Conservation (phyloP, 2,329 filamentous ascomycete genomes). For the Penicillium sp. region DNA sequence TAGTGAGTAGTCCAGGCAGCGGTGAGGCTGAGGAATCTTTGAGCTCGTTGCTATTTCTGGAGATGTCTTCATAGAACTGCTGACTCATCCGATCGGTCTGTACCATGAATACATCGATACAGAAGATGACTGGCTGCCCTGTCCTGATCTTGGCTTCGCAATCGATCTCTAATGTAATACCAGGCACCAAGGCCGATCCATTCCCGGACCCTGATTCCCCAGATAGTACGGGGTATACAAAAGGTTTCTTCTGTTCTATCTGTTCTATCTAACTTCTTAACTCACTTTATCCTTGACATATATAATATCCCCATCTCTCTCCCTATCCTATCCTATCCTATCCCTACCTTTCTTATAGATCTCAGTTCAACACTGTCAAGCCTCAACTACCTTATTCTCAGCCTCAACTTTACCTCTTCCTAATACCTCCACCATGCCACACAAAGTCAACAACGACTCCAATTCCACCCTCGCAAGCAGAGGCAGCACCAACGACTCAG, state of each 20-base stretch:
- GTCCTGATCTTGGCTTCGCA: constrained; percentile 12
- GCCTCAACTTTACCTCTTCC: too few species aligned
- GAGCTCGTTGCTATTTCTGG: background rate
- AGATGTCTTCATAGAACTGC: constrained; percentile 14
- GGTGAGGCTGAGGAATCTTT: constrained; percentile 17
- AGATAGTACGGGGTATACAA: constrained; percentile 24
- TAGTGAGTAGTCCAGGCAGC: constrained; percentile 1
- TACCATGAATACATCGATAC: background rate
- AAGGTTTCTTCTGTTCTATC: constrained; percentile 8
- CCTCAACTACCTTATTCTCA: background rate
- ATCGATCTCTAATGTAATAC: constrained; percentile 16
- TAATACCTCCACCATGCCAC: constrained; percentile 26
- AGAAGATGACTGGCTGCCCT: constrained; percentile 20
- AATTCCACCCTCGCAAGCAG: constrained; percentile 33
- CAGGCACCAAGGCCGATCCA: constrained; percentile 26
- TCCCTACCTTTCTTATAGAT: constrained; percentile 1
- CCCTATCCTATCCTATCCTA: too few species aligned
- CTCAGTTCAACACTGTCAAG: constrained; percentile 24
- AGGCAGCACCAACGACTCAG: constrained; percentile 26
- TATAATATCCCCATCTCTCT: constrained; percentile 1
- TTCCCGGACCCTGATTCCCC: constrained; percentile 21
- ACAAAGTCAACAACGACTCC: constrained; percentile 34
- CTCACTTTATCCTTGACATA: constrained; percentile 3
- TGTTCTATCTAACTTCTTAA: constrained; percentile 1
- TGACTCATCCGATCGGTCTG: constrained; percentile 15